Conservation (phyloP, 768 basidiomycete genomes). For the Amanita pallidorosea region DNA sequence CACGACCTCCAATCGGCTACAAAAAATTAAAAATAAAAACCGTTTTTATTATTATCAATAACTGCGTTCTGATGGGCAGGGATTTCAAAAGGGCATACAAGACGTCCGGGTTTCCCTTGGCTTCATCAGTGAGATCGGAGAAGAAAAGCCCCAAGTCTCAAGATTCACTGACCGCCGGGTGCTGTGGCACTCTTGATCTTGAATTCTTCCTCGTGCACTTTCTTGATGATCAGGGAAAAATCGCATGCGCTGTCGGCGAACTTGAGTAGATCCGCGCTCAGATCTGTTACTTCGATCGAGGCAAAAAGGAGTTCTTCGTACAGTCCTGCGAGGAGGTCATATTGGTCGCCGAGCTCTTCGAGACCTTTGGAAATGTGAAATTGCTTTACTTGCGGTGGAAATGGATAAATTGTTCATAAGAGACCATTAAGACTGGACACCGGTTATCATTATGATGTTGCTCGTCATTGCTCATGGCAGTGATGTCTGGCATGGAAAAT, state of each 20-base stretch:
- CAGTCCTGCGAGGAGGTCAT: conserved; percentile 21
- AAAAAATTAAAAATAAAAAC: too few species aligned
- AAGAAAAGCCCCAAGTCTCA: too few species aligned
- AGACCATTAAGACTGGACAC: too few species aligned
- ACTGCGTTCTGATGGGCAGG: too few species aligned
- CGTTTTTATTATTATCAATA: too few species aligned
- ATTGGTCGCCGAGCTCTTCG: conserved; percentile 24
- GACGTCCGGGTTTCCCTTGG: not conserved
- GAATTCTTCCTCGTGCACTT: not conserved
- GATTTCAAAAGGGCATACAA: too few species aligned
- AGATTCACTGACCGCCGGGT: not conserved
- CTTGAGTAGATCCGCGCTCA: conserved; percentile 26
- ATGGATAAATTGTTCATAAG: too few species aligned
- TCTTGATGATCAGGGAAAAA: conserved; percentile 31
- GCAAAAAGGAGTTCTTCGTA: conserved; percentile 31
- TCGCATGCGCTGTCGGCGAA: conserved; percentile 26
- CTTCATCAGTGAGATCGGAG: not conserved
- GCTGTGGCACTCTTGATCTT: not conserved
- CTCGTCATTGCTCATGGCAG: too few species aligned
- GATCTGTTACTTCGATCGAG: conserved; percentile 28
- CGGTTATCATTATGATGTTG: too few species aligned
- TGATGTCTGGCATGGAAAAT: too few species aligned
- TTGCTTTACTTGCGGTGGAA: too few species aligned
- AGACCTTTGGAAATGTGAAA: conserved; percentile 21
- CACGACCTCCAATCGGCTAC: not conserved